Evolutionary conservation across 495 filamentous ascomycete genomes (phyloP).

Genomic region (Aspergillus incahuasiensis): DNA sequence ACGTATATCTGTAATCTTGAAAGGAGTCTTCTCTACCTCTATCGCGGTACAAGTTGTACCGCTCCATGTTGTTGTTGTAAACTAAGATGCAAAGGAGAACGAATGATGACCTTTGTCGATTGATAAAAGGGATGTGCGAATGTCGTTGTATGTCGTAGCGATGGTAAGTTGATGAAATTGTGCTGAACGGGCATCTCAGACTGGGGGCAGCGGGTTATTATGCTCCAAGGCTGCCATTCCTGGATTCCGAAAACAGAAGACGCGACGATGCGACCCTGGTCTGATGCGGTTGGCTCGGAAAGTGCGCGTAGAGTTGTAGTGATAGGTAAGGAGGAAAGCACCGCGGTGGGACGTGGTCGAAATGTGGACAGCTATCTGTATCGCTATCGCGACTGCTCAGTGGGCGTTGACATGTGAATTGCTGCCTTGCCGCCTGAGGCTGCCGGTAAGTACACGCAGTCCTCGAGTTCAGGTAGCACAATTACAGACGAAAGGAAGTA

Average conservation of each 20-base stretch:
- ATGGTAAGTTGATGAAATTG: background rate
- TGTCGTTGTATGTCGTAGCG: too few species aligned
- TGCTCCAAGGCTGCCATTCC: background rate
- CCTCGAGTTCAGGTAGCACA: too few species aligned
- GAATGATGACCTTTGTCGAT: background rate
- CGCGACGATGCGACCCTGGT: too few species aligned
- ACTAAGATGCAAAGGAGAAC: background rate
- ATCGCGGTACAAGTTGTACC: constrained; percentile 94
- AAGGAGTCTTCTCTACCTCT: constrained; percentile 60
- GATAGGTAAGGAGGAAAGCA: background rate
- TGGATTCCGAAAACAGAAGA: background rate
- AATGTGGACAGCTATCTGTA: background rate
- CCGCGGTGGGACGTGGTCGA: background rate
- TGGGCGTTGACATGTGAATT: constrained; percentile 6
- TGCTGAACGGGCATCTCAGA: background rate
- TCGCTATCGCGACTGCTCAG: background rate
- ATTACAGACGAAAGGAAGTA: too few species aligned
- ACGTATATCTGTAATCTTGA: background rate
- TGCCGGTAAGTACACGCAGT: background rate
- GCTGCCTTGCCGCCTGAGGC: constrained; percentile 9
- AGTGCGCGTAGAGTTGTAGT: too few species aligned
- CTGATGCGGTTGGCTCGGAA: too few species aligned
- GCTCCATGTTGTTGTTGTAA: constrained; percentile 64
- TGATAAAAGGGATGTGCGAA: too few species aligned
- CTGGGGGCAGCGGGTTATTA: background rate